Conservation (phyloP, 1,139 yeast species). For the Scheffersomyces titani region DNA sequence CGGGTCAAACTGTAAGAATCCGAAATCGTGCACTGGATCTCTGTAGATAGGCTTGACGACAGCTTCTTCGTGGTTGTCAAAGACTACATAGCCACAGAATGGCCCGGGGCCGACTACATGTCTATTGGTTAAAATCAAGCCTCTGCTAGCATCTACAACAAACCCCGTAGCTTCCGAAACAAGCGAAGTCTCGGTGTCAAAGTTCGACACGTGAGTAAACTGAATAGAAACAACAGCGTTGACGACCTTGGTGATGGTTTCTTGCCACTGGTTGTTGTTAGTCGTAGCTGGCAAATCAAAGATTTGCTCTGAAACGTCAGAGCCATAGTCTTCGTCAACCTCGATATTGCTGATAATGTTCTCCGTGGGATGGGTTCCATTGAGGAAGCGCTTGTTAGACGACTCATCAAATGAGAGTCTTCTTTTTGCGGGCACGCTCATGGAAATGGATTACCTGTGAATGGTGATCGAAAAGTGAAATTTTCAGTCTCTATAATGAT, state of each 20-base stretch:
- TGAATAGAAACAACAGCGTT: conserved; percentile 87
- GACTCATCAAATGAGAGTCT: conserved; percentile 12
- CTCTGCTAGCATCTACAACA: conserved; percentile 82
- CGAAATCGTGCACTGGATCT: conserved; percentile 88
- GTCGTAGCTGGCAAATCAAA: conserved; percentile 1
- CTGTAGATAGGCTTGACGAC: conserved; percentile 79
- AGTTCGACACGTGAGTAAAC: conserved; percentile 81
- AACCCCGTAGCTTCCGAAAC: conserved; percentile 94
- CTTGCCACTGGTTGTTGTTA: conserved; percentile 57
- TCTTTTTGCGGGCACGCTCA: conserved; percentile 14
- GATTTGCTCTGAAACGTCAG: conserved; percentile 1
- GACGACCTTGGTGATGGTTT: conserved; percentile 79
- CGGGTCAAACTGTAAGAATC: conserved; percentile 78
- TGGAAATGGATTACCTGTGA: background rate
- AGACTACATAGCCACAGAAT: conserved; percentile 85
- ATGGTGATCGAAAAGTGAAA: background rate
- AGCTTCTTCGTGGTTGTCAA: conserved; percentile 93
- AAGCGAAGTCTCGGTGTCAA: conserved; percentile 81
- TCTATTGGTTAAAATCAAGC: conserved; percentile 85
- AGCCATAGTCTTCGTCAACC: background rate
- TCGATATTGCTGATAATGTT: background rate
- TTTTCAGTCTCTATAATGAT: background rate
- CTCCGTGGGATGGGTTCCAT: background rate
- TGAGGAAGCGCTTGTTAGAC: background rate
- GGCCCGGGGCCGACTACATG: conserved; percentile 97